A percentile compares a stretch with the other conserved stretches of the same genome.
These are phyloP conservation scores for Dothideomycetes sp. DNA, from an alignment of 2,329 filamentous ascomycete genomes.

Conservation along the genomic window DNA sequence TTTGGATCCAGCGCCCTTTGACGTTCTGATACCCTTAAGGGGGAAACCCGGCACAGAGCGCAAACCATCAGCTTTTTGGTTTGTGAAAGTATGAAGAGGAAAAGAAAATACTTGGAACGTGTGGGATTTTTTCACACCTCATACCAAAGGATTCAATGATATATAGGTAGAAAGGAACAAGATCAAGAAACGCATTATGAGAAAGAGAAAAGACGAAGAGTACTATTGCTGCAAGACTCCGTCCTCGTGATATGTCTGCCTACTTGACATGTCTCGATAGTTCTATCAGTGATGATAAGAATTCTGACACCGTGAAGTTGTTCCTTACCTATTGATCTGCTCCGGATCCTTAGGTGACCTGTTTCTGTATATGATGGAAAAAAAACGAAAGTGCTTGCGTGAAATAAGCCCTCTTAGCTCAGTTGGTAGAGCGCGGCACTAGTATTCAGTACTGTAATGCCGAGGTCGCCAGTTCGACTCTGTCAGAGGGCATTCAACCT, in stretches of 20 bases:
- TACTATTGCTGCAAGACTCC: no score
- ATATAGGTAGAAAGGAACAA: no score
- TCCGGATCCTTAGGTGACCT: background rate
- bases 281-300: background rate
- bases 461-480: conserved; percentile 12
- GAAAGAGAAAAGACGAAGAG: no score
- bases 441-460: no score
- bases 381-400: background rate
- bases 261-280: background rate
- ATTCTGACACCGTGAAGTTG: no score
- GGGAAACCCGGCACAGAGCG: background rate
- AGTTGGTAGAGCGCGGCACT: conserved; percentile 13
- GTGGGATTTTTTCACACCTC: background rate
- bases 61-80: background rate
- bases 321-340: background rate
- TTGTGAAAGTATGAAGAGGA: no score
- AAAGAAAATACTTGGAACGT: no score
- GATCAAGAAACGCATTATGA: no score
- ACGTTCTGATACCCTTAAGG: background rate
- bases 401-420: conserved; percentile 11
- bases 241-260: no score
- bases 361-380: background rate
- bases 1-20: no score
- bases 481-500: conserved; percentile 4
- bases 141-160: background rate